A percentile compares a stretch with the other conserved stretches of the same genome.
Evolutionary conservation across 441 rosid species (phyloP).

Genomic region (Pelargonium myrrhifolium): DNA sequence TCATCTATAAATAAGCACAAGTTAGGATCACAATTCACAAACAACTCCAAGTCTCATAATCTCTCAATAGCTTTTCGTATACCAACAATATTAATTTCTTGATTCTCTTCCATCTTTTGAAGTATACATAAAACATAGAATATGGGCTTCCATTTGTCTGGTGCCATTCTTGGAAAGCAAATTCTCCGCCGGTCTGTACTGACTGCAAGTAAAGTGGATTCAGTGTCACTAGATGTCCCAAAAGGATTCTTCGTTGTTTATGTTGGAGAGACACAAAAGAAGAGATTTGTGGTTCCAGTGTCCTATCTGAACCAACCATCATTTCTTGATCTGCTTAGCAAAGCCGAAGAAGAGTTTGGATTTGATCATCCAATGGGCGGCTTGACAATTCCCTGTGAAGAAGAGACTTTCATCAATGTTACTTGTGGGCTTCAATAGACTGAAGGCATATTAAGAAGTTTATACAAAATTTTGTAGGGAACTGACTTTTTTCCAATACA

Average conservation of each 20-base stretch:
- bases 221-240: constrained; percentile 16
- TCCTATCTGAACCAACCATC: constrained; percentile 36
- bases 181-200: not conserved
- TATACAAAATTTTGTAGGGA: no score
- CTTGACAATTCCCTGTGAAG: no score
- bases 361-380: constrained; percentile 7
- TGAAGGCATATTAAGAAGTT: no score
- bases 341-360: constrained; percentile 13
- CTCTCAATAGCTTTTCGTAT: not conserved
- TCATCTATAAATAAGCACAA: not conserved
- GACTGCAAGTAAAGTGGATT: not conserved
- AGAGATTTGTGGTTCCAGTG: constrained; percentile 33
- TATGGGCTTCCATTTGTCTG: not conserved
- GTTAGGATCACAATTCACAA: not conserved
- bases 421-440: no score
- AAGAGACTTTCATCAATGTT: no score
- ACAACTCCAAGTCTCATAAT: not conserved
- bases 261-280: constrained; percentile 37
- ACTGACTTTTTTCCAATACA: no score
- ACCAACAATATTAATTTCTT: no score
- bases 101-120: no score
- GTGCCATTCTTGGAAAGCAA: not conserved
- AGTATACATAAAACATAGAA: not conserved
- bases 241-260: constrained; percentile 47
- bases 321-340: constrained; percentile 19